phyloP scores from a whole-genome alignment of 1,284 basidiomycete species.

The Pyrrhoderma noxium region DNA sequence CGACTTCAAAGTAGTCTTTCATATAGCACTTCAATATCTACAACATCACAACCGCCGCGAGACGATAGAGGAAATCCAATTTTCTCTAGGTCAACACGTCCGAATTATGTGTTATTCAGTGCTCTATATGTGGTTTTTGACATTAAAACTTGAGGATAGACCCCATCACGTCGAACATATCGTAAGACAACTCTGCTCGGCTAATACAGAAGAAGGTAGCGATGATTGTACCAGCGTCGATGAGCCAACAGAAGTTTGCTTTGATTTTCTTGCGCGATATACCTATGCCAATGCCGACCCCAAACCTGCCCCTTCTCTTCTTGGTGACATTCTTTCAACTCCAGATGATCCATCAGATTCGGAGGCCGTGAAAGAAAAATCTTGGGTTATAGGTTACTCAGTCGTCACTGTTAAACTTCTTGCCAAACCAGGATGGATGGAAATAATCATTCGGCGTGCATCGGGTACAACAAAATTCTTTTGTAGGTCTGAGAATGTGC shows the following conservation, averaged over 20 bases:
- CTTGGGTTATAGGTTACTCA: constrained; percentile 85
- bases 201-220: constrained; percentile 63
- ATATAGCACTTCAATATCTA: constrained; percentile 91
- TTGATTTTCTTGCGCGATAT: constrained; percentile 96
- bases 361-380: constrained; percentile 48
- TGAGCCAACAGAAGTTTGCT: constrained; percentile 92
- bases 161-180: constrained; percentile 83
- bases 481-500: constrained; percentile 88
- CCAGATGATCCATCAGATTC: constrained; percentile 30
- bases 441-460: constrained; percentile 79
- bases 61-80: constrained; percentile 57
- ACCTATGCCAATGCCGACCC: constrained; percentile 94
- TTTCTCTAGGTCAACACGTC: constrained; percentile 93
- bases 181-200: constrained; percentile 79
- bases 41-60: constrained; percentile 80
- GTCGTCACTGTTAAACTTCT: constrained; percentile 81
- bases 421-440: constrained; percentile 80
- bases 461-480: constrained; percentile 87
- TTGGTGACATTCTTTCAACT: constrained; percentile 54
- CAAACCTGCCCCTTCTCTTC: constrained; percentile 73
- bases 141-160: constrained; percentile 80
- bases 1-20: constrained; percentile 93
- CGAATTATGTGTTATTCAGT: constrained; percentile 90
- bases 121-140: constrained; percentile 94
- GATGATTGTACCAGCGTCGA: constrained; percentile 53